Percentiles rank a stretch among this genome's conserved stretches.
These are phyloP conservation scores for Podaxis rugospora DNA, from an alignment of 768 basidiomycete species.

Conservation along the genomic window DNA sequence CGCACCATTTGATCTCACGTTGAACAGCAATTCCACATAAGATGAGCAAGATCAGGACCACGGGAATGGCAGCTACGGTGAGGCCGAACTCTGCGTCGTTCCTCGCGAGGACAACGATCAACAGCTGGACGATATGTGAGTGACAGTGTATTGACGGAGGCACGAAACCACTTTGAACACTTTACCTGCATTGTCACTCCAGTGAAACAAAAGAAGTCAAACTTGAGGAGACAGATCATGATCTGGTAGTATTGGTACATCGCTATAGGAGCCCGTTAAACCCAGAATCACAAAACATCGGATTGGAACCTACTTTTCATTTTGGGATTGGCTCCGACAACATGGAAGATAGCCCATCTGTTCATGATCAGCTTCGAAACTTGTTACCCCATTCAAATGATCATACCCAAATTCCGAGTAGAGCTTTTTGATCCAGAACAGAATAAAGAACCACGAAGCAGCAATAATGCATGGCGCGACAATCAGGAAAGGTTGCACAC, in stretches of 20 bases:
- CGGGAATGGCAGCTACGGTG: slow-evolving; percentile 79
- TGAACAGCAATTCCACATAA: slow-evolving; percentile 68
- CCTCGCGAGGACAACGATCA: slow-evolving; percentile 67
- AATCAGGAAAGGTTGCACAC: slow-evolving; percentile 64
- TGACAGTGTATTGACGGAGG: neutral
- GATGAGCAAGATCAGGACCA: slow-evolving; percentile 64
- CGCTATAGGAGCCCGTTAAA: slow-evolving; percentile 34
- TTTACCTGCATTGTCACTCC: slow-evolving; percentile 85
- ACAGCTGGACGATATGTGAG: slow-evolving; percentile 43
- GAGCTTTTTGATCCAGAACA: slow-evolving; percentile 66
- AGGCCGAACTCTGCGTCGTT: slow-evolving; percentile 76
- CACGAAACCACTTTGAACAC: neutral
- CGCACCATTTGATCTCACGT: slow-evolving; percentile 76
- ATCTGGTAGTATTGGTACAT: slow-evolving; percentile 91
- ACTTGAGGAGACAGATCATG: slow-evolving; percentile 83
- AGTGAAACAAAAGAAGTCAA: slow-evolving; percentile 85
- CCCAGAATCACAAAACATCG: neutral
- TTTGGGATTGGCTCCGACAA: slow-evolving; percentile 80
- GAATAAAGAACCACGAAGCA: slow-evolving; percentile 58
- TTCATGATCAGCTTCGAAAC: neutral
- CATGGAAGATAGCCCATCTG: slow-evolving; percentile 90
- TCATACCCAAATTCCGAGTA: slow-evolving; percentile 82
- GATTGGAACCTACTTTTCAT: slow-evolving; percentile 61
- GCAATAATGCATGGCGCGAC: slow-evolving; percentile 68
- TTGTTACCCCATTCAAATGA: slow-evolving; percentile 3